A percentile compares a stretch with the other conserved stretches of the same genome.
Conservation (phyloP, 495 filamentous ascomycete species). For the Aspergillus heteromorphus region DNA sequence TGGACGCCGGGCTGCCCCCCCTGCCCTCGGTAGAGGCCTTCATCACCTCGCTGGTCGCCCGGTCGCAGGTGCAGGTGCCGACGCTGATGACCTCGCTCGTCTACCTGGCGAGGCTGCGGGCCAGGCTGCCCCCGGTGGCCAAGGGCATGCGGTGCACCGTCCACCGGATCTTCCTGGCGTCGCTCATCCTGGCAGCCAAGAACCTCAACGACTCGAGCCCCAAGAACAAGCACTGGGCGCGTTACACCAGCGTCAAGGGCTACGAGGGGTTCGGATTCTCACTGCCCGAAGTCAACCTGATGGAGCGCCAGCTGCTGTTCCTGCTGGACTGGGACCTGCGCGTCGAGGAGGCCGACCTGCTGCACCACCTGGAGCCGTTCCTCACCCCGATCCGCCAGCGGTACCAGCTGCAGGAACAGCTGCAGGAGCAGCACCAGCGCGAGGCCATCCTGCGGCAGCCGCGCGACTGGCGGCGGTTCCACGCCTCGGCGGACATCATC, state of each 20-base stretch:
- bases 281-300: conserved; percentile 90
- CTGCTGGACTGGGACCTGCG: conserved; percentile 89
- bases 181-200: conserved; percentile 72
- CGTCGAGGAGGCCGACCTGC: conserved; percentile 78
- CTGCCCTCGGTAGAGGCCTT: conserved; percentile 83
- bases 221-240: conserved; percentile 99
- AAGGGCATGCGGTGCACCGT: conserved; percentile 97
- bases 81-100: conserved; percentile 95
- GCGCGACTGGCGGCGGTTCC: conserved; percentile 41
- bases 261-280: conserved; percentile 85
- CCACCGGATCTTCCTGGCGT: conserved; percentile 81
- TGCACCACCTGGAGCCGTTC: conserved; percentile 82
- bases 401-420: conserved; percentile 27
- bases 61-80: conserved; percentile 93
- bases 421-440: conserved; percentile 22
- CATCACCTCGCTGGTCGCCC: conserved; percentile 82
- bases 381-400: conserved; percentile 69
- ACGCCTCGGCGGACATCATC: conserved; percentile 37
- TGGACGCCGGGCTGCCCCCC: conserved; percentile 42
- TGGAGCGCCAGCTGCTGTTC: conserved; percentile 96
- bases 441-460: conserved; percentile 33
- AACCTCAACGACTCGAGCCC: conserved; percentile 87
- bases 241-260: conserved; percentile 73
- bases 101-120: conserved; percentile 79
- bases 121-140: conserved; percentile 83